Evolutionary conservation across 176 grass and related monocot species (phyloP), one percentile per base, ranked within the genome.

Genomic region (Oryza meridionalis): DNA sequence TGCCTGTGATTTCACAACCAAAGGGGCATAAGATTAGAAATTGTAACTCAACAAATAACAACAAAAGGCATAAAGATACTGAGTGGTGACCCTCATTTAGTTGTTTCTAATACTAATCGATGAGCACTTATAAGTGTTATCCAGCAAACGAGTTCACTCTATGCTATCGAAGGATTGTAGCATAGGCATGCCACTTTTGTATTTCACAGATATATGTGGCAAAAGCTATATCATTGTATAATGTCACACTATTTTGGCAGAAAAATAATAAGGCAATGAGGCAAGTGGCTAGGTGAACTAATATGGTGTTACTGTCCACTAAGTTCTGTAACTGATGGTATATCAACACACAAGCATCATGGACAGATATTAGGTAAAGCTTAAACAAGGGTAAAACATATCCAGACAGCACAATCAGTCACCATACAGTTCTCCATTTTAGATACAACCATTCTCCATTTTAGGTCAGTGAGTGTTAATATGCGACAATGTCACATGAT

Each of bases 1-100:
- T 94, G 90, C 72, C 95, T 97, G 73, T 68, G 47, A 84, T 80
- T 72, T 74, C 74, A 27, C 4, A 86, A 77, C 21, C 15, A 13
- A 45, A 38, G 16, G 2, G 11, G 43, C 19, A 81, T 46, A 79
- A 62, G 32, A 77, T 78, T 83, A 87, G n/a, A 43, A 44, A 64
- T 64, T 11, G 1, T 8, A 3, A 7, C 59, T 65, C 0, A 79
- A 50, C 13, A 84, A 69, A 35, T 59, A 85, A 19, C 40, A 51
- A 64, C 11, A 71, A 58, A 81, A 89, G 22, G 4, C 1, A 22
- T 15, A 42, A 5, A 44, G 13, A 33, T 65, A 9, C n/a, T 61
- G 64, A 47, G 8, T 47, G 63, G 65, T 38, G 73, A 4, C 38
- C 37, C 32, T 8, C 17, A 1, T 31, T 77, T 45, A 77, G 16